Evolutionary conservation across 345 rosid genomes (phyloP), one percentile per base, ranked within the genome.

Genomic region (Brassica carinata): DNA sequence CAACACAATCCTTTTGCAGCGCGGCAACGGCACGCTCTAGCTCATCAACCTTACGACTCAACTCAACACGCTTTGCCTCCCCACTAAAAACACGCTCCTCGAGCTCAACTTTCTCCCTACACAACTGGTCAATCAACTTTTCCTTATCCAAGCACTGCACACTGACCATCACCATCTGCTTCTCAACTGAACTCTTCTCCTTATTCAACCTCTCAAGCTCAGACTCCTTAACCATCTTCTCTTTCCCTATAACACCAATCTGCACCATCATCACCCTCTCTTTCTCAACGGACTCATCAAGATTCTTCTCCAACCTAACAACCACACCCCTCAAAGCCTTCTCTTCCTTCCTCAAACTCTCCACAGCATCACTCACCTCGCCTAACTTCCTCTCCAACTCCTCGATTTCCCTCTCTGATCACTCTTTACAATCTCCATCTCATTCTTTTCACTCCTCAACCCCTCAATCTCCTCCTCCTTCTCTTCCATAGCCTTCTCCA

Each of bases 301-400:
- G 80, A 55, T 78, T 77, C 83, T 84, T 90, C 83, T 89, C 91
- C 89, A 92, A 65, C 75, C 81, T 83, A 2, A 69, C 13, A 43
- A 85, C 71, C 71, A 80, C 73, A 17, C 5, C 75, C 14, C 43
- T 63, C 87, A 89, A 72, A 34, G 62, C 45, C 31, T 40, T 72
- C 83, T 85, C 91, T 78, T 94, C 88, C 18, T 67, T 78, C 27
- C 36, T 75, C 82, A 86, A 83, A 72, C 73, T 74, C 45, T 33
- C 34, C 48, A 74, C 74, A 34, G 55, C 33, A 77, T 73, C 85
- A 73, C 81, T 53, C 86, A 84, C n/a, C 8, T 57, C 55, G 14
- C 38, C 27, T 15, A 79, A 55, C 69, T 79, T 84, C 66, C 73
- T 77, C 84, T 84, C 89, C 73, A 92, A 62, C 74, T 83, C 84